These are phyloP conservation scores for Penicillium fimorum DNA, from an alignment of 495 filamentous ascomycete species.

Conservation along the genomic window DNA sequence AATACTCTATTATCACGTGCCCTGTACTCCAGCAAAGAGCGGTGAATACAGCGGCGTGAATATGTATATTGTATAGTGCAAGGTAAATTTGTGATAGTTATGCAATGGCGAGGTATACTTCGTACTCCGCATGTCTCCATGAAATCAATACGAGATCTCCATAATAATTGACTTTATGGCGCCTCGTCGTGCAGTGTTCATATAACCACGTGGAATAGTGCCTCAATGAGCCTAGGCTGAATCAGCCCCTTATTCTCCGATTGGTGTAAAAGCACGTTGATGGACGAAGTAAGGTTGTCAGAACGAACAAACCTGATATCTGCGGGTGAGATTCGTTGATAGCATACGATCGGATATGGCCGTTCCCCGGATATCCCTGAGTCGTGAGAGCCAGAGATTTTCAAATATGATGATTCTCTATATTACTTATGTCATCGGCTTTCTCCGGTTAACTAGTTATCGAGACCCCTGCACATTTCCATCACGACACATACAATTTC, in stretches of 20 bases:
- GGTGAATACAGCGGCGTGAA: background rate
- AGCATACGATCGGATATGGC: conserved; percentile 3
- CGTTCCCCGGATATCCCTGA: conserved; percentile 1
- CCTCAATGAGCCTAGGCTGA: background rate
- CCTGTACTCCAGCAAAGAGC: background rate
- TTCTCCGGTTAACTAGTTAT: conserved; percentile 21
- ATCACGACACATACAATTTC: background rate
- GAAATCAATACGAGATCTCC: background rate
- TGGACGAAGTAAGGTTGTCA: background rate
- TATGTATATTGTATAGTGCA: no score
- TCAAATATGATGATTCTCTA: background rate
- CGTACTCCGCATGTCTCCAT: background rate
- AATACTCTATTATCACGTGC: background rate
- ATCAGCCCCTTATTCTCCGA: background rate
- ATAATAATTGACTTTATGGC: background rate
- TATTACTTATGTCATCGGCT: conserved; percentile 9
- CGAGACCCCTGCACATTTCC: background rate
- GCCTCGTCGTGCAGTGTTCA: background rate
- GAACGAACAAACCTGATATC: conserved; percentile 1
- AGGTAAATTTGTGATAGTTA: no score
- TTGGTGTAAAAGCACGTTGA: background rate
- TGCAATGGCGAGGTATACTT: no score
- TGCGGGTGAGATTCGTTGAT: background rate
- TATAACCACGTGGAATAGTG: background rate
- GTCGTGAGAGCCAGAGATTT: background rate